Base-by-base conservation (phyloP, 352 stramenopile species). In the Globisporangium lucens region DNA sequence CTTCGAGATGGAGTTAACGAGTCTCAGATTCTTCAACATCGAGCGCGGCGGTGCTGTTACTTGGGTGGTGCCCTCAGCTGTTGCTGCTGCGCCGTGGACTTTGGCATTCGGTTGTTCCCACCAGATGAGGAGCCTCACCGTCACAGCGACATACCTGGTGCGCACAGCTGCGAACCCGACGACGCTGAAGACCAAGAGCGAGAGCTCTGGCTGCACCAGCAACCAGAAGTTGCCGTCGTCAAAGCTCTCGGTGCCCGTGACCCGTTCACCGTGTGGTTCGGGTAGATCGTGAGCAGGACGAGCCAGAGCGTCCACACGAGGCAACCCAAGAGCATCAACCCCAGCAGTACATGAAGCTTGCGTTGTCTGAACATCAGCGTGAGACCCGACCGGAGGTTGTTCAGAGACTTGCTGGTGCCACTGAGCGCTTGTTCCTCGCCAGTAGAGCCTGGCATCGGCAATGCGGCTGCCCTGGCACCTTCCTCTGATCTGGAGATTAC, bases 221-320 rank as follows among this genome's bases (percentile, higher is more conserved):
- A 77, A 41, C 75, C 79, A 87, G 58, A 82, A 85, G 2, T 65
- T 67, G 13, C 76, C 76, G 17, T 74, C 49, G 58, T 82, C 75
- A 13, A 76, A 72, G 5, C 74, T 53, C 12, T 61, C 33, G 0
- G 76, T 87, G 9, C 38, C 22, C 70, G 75, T 83, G 33, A 76
- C 7, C 38, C 65, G 65, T 83, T 87, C 61, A 79, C 71, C 0
- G 63, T 71, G 3, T 65, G 49, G 33, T 78, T 78, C 15, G 76
- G 71, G 0, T 67, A 53, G 4, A 74, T 17, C 9, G 75, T 74
- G 12, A 85, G 56, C 6, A 73, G 36, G 41, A 87, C 22, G 24
- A 81, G 46, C 69, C 80, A 73, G 0, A 73, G n/a, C 60, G 68
- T 77, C 76, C 75, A 82, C 46, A 46, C 38, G 15, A 46, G 12